A percentile compares a stretch with the other conserved stretches of the same genome.
phyloP scores from a whole-genome alignment of 345 rosid genomes.

The Gynandropsis gynandra region DNA sequence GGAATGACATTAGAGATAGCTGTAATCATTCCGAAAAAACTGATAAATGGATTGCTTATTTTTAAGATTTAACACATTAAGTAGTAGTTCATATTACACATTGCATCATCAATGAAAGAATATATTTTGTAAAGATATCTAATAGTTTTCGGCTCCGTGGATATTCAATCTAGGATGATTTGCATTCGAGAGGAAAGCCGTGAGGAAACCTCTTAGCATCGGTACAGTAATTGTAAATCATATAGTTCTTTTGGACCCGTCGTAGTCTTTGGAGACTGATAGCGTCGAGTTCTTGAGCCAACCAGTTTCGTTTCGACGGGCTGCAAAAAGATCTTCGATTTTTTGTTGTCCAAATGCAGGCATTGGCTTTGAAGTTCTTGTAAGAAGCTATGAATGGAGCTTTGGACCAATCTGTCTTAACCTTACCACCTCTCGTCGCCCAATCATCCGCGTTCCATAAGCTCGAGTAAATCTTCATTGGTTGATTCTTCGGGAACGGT shows the following conservation, averaged over 20 bases:
- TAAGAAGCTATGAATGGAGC: slow-evolving; percentile 42
- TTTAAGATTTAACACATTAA: too few species aligned
- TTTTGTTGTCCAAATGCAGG: slow-evolving; percentile 27
- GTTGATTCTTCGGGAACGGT: slow-evolving; percentile 49
- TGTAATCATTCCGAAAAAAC: too few species aligned
- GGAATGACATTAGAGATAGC: too few species aligned
- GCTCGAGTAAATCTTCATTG: too few species aligned
- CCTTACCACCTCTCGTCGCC: slow-evolving; percentile 58
- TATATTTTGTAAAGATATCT: too few species aligned
- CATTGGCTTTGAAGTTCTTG: slow-evolving; percentile 30
- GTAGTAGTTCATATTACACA: too few species aligned
- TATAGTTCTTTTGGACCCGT: slow-evolving; percentile 47
- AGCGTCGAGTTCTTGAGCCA: slow-evolving; percentile 35
- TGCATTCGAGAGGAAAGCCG: slow-evolving; percentile 31
- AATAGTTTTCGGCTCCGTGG: too few species aligned
- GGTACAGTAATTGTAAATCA: slow-evolving; percentile 38
- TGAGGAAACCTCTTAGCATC: slow-evolving; percentile 34
- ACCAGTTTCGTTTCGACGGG: slow-evolving; percentile 33
- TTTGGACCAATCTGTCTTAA: slow-evolving; percentile 50
- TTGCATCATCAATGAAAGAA: too few species aligned
- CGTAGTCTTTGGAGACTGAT: slow-evolving; percentile 33
- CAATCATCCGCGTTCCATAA: too few species aligned
- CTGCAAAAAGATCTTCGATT: slow-evolving; percentile 27
- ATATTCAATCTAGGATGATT: too few species aligned
- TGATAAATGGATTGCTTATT: too few species aligned